Evolutionary conservation across 495 filamentous ascomycete species (phyloP).

Genomic region (Neurospora intermedia): DNA sequence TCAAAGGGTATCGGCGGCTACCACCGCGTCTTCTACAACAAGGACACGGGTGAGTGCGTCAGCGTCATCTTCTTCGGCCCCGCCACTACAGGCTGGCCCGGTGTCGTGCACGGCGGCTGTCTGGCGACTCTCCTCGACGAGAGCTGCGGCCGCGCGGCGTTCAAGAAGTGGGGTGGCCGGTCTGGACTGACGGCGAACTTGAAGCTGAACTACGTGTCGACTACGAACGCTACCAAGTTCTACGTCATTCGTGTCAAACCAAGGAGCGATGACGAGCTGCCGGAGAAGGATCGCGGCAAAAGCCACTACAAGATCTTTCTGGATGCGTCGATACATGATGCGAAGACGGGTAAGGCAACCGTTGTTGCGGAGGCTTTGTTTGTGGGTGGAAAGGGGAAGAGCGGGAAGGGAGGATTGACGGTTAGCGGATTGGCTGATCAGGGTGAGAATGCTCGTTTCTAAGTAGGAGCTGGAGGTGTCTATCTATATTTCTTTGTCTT

Average conservation of each 20-base stretch:
- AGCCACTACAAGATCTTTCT: conserved; percentile 49
- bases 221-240: conserved; percentile 46
- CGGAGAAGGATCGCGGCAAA: conserved; percentile 27
- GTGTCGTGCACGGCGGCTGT: conserved; percentile 63
- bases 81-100: conserved; percentile 61
- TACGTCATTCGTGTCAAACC: conserved; percentile 51
- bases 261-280: conserved; percentile 18
- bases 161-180: conserved; percentile 29
- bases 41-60: conserved; percentile 28
- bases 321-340: conserved; percentile 39
- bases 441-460: conserved; percentile 2
- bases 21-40: conserved; percentile 38
- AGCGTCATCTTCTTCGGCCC: conserved; percentile 53
- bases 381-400: conserved; percentile 31
- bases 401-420: background rate
- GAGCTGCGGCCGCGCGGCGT: conserved; percentile 42
- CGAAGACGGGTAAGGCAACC: conserved; percentile 33
- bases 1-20: conserved; percentile 35
- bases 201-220: conserved; percentile 50
- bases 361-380: conserved; percentile 52
- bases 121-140: conserved; percentile 67
- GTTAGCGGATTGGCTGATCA: background rate
- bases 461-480: background rate
- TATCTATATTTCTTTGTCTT: background rate
- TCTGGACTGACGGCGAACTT: conserved; percentile 55